These are phyloP conservation scores for Coniochaeta ligniaria DNA, from an alignment of 2,329 filamentous ascomycete species.

Conservation along the genomic window DNA sequence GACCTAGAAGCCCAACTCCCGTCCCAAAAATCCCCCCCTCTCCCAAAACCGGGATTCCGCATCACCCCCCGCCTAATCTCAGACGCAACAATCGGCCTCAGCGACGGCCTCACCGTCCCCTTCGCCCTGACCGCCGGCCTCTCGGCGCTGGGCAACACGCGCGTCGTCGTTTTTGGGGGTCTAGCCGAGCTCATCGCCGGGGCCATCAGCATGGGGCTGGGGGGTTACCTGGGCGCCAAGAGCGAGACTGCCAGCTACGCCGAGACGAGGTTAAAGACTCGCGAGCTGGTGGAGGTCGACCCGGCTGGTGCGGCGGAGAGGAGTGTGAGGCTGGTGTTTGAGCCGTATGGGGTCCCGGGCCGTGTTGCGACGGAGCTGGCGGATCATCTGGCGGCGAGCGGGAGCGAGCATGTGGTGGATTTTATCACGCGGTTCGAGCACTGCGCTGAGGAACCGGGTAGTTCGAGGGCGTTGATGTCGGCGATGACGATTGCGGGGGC, in stretches of 20 bases:
- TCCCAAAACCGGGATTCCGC: background rate
- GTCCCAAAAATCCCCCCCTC: background rate
- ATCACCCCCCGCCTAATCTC: conserved; percentile 37
- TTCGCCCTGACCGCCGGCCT: conserved; percentile 70
- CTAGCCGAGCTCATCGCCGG: conserved; percentile 67
- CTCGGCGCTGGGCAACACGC: conserved; percentile 52
- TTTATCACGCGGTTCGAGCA: conserved; percentile 51
- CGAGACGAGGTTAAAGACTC: conserved; percentile 31
- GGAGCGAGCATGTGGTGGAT: conserved; percentile 32
- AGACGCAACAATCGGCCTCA: conserved; percentile 66
- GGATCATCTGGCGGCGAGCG: conserved; percentile 34
- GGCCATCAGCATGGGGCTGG: conserved; percentile 67
- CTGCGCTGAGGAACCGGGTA: conserved; percentile 31
- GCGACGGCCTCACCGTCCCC: conserved; percentile 69
- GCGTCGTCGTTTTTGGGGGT: conserved; percentile 61
- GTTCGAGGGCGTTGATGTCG: conserved; percentile 37
- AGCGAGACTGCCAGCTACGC: conserved; percentile 35
- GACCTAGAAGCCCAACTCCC: conserved; percentile 6
- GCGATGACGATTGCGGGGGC: conserved; percentile 58
- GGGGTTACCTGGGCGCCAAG: conserved; percentile 60
- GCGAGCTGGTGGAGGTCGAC: conserved; percentile 26
- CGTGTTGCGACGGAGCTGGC: conserved; percentile 31
- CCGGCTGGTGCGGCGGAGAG: conserved; percentile 29
- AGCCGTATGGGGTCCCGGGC: conserved; percentile 30
- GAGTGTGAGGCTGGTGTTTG: conserved; percentile 35